These are phyloP conservation scores for Bertia moriformis DNA, from an alignment of 2,329 filamentous ascomycete species.

Conservation along the genomic window DNA sequence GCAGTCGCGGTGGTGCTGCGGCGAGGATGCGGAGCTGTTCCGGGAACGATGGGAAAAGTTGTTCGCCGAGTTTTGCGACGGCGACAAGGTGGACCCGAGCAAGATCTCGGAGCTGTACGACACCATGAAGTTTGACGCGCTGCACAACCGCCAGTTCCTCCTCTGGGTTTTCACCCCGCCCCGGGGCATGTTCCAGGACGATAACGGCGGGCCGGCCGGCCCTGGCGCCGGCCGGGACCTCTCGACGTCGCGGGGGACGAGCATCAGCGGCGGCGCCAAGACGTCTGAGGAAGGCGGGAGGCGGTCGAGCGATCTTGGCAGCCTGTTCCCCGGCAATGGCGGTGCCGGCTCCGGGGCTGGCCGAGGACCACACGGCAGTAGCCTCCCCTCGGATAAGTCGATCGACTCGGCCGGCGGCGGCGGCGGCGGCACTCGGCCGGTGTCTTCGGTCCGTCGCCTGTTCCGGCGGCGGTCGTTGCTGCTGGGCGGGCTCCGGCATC, in stretches of 20 bases:
- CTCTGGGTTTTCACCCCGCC: conserved; percentile 95
- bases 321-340: not conserved
- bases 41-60: conserved; percentile 97
- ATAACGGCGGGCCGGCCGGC: conserved; percentile 43
- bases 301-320: not conserved
- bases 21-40: conserved; percentile 88
- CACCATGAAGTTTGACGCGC: conserved; percentile 97
- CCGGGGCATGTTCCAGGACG: conserved; percentile 62
- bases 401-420: not conserved
- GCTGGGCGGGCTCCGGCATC: not conserved
- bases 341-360: no score
- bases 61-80: conserved; percentile 89
- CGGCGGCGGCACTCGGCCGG: no score
- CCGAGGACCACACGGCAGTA: no score
- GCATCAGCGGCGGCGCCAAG: conserved; percentile 8
- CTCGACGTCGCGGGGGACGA: conserved; percentile 56
- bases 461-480: not conserved
- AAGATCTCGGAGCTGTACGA: conserved; percentile 98
- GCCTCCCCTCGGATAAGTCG: not conserved
- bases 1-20: conserved; percentile 87
- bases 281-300: conserved; percentile 6
- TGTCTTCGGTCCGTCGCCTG: not conserved
- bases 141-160: conserved; percentile 90
- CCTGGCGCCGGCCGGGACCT: conserved; percentile 73
- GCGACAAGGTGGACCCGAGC: conserved; percentile 94